Evolutionary conservation across 1,284 basidiomycete genomes (phyloP).

Genomic region (Cutaneotrichosporon sp.): DNA sequence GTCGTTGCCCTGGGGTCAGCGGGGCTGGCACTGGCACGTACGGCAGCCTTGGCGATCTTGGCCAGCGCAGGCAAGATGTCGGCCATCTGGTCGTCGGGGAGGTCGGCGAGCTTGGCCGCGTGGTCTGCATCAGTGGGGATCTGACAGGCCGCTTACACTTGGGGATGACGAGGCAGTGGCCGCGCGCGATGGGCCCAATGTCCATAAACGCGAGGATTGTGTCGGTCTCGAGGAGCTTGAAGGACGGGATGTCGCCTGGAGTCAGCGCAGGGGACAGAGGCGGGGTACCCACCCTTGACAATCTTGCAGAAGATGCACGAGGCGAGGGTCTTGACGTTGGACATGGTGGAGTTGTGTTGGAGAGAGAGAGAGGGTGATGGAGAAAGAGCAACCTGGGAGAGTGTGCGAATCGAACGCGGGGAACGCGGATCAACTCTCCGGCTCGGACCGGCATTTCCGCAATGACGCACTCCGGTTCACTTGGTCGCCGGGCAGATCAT

Average conservation of each 20-base stretch:
- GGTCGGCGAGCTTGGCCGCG: slow-evolving; percentile 71
- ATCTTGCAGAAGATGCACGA: slow-evolving; percentile 88
- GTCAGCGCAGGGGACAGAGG: not conserved
- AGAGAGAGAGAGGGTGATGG: not conserved
- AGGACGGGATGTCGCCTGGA: slow-evolving; percentile 62
- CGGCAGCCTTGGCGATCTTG: slow-evolving; percentile 70
- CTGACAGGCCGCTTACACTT: too few relatives aligned
- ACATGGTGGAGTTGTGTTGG: not conserved
- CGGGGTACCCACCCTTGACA: slow-evolving; percentile 65
- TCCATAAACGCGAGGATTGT: slow-evolving; percentile 78
- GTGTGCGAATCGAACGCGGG: not conserved
- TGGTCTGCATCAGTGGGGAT: slow-evolving; percentile 61
- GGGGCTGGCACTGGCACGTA: not conserved
- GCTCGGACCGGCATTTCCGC: not conserved
- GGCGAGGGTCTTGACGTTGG: slow-evolving; percentile 3
- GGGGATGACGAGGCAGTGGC: slow-evolving; percentile 78
- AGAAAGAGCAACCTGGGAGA: not conserved
- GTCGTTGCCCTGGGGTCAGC: slow-evolving; percentile 56
- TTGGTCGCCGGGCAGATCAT: too few relatives aligned
- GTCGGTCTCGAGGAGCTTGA: slow-evolving; percentile 79
- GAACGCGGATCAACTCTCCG: too few relatives aligned
- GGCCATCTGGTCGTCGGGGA: slow-evolving; percentile 75
- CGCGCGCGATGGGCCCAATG: slow-evolving; percentile 80
- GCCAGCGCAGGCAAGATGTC: slow-evolving; percentile 78
- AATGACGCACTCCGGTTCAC: not conserved